Percentiles rank a stretch among this genome's conserved stretches.
Conservation (phyloP, 2,329 filamentous ascomycete genomes). For the Diaporthe velutina region DNA sequence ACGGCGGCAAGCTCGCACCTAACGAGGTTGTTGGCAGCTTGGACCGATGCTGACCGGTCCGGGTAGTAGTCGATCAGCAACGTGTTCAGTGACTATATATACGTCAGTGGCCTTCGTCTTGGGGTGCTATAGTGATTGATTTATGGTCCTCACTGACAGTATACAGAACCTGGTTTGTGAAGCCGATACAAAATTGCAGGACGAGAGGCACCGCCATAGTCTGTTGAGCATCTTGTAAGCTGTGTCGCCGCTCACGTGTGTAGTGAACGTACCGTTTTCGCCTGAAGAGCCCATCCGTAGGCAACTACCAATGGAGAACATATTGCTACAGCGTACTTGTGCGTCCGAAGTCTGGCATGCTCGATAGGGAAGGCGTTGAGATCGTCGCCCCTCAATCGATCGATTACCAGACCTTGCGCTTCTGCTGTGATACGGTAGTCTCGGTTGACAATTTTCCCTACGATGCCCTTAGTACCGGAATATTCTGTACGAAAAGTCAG, state of each 20-base stretch:
- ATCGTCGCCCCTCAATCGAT: background rate
- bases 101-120: background rate
- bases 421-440: background rate
- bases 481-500: background rate
- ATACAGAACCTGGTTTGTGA: slow-evolving; percentile 1
- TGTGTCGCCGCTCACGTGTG: no score
- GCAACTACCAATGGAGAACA: background rate
- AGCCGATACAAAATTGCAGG: slow-evolving; percentile 15
- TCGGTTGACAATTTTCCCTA: background rate
- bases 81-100: background rate
- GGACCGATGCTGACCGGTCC: background rate
- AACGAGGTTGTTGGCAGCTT: slow-evolving; percentile 13
- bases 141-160: background rate
- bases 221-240: background rate
- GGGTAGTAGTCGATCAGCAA: slow-evolving; percentile 7
- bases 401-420: background rate
- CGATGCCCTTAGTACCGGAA: background rate
- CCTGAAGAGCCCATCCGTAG: slow-evolving; percentile 3
- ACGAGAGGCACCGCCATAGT: slow-evolving; percentile 1
- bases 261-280: background rate
- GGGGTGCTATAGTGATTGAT: background rate
- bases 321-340: slow-evolving; percentile 10
- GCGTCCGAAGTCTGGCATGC: slow-evolving; percentile 3
- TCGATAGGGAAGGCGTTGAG: background rate
- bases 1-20: slow-evolving; percentile 2